Evolutionary conservation across 176 grass and related monocot species (phyloP).

Genomic region (Avena eriantha): DNA sequence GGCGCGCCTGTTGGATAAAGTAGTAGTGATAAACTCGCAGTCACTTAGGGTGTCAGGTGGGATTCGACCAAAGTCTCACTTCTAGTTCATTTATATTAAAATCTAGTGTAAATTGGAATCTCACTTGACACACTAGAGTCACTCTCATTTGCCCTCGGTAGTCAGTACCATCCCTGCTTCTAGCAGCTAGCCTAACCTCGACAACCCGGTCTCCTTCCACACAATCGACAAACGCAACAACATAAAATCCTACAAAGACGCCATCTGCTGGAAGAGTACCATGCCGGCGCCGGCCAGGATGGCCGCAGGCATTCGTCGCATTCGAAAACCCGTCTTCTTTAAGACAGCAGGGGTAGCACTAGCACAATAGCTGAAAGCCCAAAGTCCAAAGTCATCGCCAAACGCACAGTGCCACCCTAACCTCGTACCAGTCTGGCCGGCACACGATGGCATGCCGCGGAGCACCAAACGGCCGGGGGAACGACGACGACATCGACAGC

Average conservation of each 20-base stretch:
- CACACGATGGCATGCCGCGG: not conserved
- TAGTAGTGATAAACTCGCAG: too few species aligned
- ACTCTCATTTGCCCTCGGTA: not conserved
- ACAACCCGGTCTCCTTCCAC: not conserved
- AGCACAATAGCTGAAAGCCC: too few species aligned
- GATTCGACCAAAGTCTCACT: too few species aligned
- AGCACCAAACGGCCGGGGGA: too few species aligned
- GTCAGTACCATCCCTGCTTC: too few species aligned
- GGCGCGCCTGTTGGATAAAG: too few species aligned
- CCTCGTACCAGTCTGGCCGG: not conserved
- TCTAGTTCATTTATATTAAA: too few species aligned
- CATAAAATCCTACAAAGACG: not conserved
- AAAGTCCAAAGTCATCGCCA: not conserved
- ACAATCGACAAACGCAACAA: not conserved
- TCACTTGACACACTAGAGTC: too few species aligned
- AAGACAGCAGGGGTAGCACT: not conserved
- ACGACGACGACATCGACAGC: not conserved
- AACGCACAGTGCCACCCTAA: too few species aligned
- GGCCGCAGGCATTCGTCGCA: not conserved
- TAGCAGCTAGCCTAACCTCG: not conserved
- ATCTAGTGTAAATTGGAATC: too few species aligned
- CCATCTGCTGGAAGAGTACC: not conserved
- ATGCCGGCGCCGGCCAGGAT: not conserved
- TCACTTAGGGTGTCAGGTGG: too few species aligned
- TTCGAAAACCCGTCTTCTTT: not conserved